Evolutionary conservation across 148 eudicot species (phyloP), one percentile per base, ranked within the genome.

Genomic region (Vaccinium corymbosum): DNA sequence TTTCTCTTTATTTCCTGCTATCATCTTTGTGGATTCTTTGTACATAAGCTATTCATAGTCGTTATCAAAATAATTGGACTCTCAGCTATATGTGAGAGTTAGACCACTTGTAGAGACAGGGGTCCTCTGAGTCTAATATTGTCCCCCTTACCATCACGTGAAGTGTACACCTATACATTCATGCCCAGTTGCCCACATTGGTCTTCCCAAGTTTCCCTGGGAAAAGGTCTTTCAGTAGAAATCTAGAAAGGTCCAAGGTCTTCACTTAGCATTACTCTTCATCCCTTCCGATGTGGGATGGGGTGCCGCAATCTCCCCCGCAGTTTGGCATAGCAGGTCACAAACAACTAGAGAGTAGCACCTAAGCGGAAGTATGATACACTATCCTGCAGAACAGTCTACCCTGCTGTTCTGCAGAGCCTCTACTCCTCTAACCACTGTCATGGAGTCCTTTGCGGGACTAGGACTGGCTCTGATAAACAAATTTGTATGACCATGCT

Each of bases 11-110:
- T 57, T 62, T 19, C 52, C 76, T 32, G 76, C 17, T 46, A 71
- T 59, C 52, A n/a, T 76, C 66, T 61, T 86, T 51, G 77, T 66
- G 76, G 80, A 10, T 61, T 83, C 22, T 66, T 78, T 50, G 25
- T 49, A 27, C 16, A 19, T 14, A 17, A 51, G 19, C 29, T 46
- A 76, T 64, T 76, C 20, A 32, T 68, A 52, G 22, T 78, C 62
- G 4, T 84, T 6, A 14, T 64, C 29, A 29, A 57, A 84, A 83
- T 50, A 61, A 1, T 76, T 14, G 57, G 46, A 12, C 49, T 15
- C n/a, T 35, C n/a, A 49, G 64, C 38, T 78, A 84, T 84, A 79
- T 53, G 17, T 25, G 46, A 42, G 46, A 42, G 17, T 62, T 66
- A 35, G 42, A 32, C 46, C 16, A 68, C 16, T 25, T 25, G 16